A percentile compares a stretch with the other conserved stretches of the same genome.
These are phyloP conservation scores for Candida sp. DNA, from an alignment of 1,139 yeast genomes.

Conservation along the genomic window DNA sequence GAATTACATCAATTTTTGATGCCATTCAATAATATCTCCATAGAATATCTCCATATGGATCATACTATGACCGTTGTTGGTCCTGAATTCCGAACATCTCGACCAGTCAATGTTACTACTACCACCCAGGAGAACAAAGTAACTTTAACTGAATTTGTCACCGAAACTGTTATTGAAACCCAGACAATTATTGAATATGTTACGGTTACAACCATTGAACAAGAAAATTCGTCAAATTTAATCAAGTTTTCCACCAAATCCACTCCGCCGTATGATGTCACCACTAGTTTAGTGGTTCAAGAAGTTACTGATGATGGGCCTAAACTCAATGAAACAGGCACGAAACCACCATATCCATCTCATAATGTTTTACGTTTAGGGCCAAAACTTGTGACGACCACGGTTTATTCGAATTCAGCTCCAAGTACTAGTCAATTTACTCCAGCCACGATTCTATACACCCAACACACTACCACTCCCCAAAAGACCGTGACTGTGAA, in stretches of 20 bases:
- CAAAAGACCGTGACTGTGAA: neutral
- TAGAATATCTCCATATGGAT: neutral
- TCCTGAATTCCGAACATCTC: neutral
- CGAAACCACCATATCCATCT: neutral
- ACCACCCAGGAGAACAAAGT: neutral
- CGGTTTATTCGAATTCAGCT: neutral
- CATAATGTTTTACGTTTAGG: neutral
- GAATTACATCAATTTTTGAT: neutral
- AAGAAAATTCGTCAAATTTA: neutral
- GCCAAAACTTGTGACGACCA: neutral
- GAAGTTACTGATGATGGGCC: neutral
- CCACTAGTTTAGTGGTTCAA: neutral
- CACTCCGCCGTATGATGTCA: neutral
- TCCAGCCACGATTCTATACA: neutral
- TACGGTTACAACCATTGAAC: neutral
- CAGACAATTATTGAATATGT: neutral
- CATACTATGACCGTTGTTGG: neutral
- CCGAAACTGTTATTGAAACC: neutral
- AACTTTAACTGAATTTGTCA: neutral
- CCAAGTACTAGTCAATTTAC: neutral
- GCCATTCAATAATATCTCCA: neutral
- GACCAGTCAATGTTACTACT: neutral
- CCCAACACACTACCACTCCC: neutral
- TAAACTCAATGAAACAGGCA: neutral
- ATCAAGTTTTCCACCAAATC: neutral